Conservation (phyloP, 306 rosid species). For the Quercus dentata region DNA sequence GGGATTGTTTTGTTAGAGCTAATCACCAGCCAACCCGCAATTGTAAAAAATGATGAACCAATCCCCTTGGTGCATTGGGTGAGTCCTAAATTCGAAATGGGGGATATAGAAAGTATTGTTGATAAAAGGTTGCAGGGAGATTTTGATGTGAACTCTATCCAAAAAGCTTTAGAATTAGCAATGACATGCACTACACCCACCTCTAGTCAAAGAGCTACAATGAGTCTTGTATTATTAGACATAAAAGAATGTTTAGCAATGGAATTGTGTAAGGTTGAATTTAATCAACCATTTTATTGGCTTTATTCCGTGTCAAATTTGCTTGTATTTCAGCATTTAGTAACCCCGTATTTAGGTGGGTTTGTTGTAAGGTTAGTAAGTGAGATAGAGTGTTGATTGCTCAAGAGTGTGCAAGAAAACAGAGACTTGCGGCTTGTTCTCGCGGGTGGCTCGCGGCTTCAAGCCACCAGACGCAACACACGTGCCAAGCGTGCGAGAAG, state of each 20-base stretch:
- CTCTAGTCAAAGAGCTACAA: slow-evolving; percentile 49
- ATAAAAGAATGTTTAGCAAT: slow-evolving; percentile 39
- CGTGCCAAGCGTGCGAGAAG: no score
- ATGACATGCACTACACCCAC: slow-evolving; percentile 42
- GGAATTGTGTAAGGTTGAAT: slow-evolving; percentile 6
- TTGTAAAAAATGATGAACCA: slow-evolving; percentile 29
- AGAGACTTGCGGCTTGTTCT: no score
- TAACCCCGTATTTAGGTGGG: no score
- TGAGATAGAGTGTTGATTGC: no score
- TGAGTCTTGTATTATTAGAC: slow-evolving; percentile 46
- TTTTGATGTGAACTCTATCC: slow-evolving; percentile 27
- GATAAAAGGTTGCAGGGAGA: slow-evolving; percentile 48
- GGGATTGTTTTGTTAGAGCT: slow-evolving; percentile 58
- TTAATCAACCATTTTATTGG: no score
- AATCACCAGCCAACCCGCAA: slow-evolving; percentile 54
- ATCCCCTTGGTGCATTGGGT: slow-evolving; percentile 50
- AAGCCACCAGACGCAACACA: no score
- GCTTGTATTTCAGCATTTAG: no score
- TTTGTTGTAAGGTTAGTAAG: no score
- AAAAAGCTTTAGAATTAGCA: slow-evolving; percentile 50
- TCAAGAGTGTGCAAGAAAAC: no score
- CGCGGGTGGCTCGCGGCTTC: no score
- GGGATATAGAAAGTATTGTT: slow-evolving; percentile 26
- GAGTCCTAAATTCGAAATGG: slow-evolving; percentile 28
- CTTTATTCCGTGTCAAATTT: no score